Conservation (phyloP, 2,329 filamentous ascomycete species). For the Neofusicoccum laricinum region DNA sequence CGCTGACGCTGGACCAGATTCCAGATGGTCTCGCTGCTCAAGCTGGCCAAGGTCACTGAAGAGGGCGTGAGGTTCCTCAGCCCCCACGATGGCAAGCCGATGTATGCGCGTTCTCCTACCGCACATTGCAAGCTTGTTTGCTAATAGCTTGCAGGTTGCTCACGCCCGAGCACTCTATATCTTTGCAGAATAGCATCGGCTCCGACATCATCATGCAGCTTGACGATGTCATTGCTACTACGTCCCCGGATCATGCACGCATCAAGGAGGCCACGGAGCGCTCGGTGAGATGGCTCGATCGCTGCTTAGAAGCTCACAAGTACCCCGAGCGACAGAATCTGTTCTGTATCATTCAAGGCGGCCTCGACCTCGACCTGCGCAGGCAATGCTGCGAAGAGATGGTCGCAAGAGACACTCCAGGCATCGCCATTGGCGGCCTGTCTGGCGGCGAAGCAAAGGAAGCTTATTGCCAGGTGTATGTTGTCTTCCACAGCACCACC, state of each 20-base stretch:
- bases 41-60: conserved; percentile 91
- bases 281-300: conserved; percentile 91
- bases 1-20: conserved; percentile 60
- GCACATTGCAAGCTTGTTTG: not conserved
- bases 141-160: conserved; percentile 58
- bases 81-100: conserved; percentile 89
- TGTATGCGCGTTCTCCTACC: conserved; percentile 50
- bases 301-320: conserved; percentile 86
- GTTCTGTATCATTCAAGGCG: conserved; percentile 98
- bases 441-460: conserved; percentile 93
- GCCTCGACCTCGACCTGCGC: conserved; percentile 82
- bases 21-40: conserved; percentile 96
- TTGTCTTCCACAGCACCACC: not conserved
- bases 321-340: conserved; percentile 83
- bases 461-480: conserved; percentile 79
- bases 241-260: conserved; percentile 79
- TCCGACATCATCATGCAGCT: conserved; percentile 99
- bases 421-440: conserved; percentile 92
- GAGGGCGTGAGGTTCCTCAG: conserved; percentile 95
- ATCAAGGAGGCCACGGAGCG: conserved; percentile 96
- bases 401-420: conserved; percentile 86
- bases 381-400: conserved; percentile 81
- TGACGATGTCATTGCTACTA: conserved; percentile 95
- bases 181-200: conserved; percentile 92
- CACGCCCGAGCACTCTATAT: conserved; percentile 95